Evolutionary conservation across 2,329 filamentous ascomycete genomes (phyloP).

Genomic region (Domatiomyces globalis): DNA sequence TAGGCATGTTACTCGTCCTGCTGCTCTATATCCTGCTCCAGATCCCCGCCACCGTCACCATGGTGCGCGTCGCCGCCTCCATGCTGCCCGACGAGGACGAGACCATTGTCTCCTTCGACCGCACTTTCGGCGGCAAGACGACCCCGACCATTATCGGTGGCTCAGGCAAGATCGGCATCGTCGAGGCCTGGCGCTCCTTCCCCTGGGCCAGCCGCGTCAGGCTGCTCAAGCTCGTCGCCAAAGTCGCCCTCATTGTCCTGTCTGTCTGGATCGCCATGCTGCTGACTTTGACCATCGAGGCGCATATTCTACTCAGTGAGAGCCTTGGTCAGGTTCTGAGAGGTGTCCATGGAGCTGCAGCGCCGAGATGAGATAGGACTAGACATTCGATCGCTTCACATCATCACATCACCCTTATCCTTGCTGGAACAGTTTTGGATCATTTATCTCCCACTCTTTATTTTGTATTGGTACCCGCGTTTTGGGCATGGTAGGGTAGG

Average conservation of each 20-base stretch:
- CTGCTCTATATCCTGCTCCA: conserved; percentile 47
- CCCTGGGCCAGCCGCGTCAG: conserved; percentile 57
- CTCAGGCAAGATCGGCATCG: conserved; percentile 53
- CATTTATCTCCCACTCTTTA: background rate
- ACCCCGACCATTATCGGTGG: conserved; percentile 61
- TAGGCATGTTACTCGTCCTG: conserved; percentile 31
- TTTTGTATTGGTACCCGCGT: background rate
- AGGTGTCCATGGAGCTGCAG: conserved; percentile 12
- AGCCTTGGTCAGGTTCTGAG: conserved; percentile 17
- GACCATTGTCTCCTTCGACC: conserved; percentile 80
- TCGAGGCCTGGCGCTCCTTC: conserved; percentile 69
- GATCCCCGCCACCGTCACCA: conserved; percentile 61
- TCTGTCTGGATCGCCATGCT: conserved; percentile 35
- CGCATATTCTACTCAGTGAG: conserved; percentile 34
- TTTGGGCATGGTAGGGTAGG: background rate
- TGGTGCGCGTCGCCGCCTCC: conserved; percentile 74
- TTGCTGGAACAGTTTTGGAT: background rate
- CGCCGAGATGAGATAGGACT: conserved; percentile 3
- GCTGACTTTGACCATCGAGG: conserved; percentile 39
- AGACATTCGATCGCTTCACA: background rate
- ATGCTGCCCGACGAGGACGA: conserved; percentile 69
- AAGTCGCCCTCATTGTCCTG: conserved; percentile 48
- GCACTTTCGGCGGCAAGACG: conserved; percentile 64
- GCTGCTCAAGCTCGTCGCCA: conserved; percentile 59
- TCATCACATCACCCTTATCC: background rate